phyloP scores from a whole-genome alignment of 225 moss, liverwort and hornwort species.

The Marchantia paleacea region DNA sequence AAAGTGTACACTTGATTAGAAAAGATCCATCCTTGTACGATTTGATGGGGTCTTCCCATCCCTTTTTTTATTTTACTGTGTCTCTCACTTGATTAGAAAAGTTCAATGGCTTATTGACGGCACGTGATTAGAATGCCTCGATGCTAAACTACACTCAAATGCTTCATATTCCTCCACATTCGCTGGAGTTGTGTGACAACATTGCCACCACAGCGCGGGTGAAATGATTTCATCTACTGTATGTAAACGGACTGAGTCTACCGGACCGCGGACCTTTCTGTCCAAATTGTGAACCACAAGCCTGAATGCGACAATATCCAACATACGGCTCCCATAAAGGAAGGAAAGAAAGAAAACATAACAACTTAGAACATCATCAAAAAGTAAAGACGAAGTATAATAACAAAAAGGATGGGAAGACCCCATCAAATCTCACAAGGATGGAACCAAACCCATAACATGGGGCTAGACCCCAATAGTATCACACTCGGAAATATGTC shows the following conservation, averaged over 20 bases:
- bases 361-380: too few species aligned
- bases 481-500: too few species aligned
- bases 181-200: background rate
- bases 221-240: background rate
- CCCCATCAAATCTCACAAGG: too few species aligned
- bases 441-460: too few species aligned
- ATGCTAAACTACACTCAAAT: background rate
- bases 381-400: too few species aligned
- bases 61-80: too few species aligned
- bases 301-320: background rate
- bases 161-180: background rate
- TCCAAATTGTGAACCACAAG: too few species aligned
- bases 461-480: too few species aligned
- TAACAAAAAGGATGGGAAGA: too few species aligned
- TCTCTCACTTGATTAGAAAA: background rate
- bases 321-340: background rate
- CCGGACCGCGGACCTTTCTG: background rate
- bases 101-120: background rate
- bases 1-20: background rate
- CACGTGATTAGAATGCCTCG: background rate
- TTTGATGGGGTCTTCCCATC: too few species aligned
- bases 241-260: background rate
- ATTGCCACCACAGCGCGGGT: too few species aligned
- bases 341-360: background rate
- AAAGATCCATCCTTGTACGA: too few species aligned